phyloP scores from a whole-genome alignment of 192 early-diverging fungal genomes.

The Linderina pennispora region DNA sequence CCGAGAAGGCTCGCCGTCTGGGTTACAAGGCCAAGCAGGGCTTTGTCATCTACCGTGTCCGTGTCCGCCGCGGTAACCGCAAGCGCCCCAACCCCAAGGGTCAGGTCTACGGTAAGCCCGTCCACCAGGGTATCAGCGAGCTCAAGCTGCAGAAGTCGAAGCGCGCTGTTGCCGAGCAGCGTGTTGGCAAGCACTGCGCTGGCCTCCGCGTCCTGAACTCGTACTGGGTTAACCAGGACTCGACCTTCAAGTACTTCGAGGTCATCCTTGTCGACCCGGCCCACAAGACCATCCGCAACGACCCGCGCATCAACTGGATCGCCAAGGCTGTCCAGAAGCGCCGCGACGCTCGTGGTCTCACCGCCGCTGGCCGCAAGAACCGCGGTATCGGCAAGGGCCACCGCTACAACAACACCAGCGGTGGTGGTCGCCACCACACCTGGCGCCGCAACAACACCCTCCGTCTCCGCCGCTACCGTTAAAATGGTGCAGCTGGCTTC shows the following conservation, averaged over 20 bases:
- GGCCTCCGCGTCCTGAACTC: constrained; percentile 99
- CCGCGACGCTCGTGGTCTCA: constrained; percentile 97
- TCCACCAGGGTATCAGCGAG: constrained; percentile 95
- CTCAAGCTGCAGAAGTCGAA: constrained; percentile 98
- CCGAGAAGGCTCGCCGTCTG: constrained; percentile 98
- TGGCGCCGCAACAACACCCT: constrained; percentile 96
- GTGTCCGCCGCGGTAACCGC: constrained; percentile 97
- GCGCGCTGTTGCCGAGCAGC: constrained; percentile 93
- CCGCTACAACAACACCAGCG: constrained; percentile 92
- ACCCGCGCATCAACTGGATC: constrained; percentile 99
- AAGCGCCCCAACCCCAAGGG: constrained; percentile 98
- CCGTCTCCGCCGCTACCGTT: constrained; percentile 90
- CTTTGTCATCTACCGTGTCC: constrained; percentile 98
- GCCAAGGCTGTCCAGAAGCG: constrained; percentile 96
- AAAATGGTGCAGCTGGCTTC: constrained; percentile 34
- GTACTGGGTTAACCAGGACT: constrained; percentile 99
- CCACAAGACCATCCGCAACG: constrained; percentile 98
- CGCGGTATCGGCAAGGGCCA: constrained; percentile 97
- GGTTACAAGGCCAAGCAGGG: constrained; percentile 99
- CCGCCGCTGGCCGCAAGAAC: constrained; percentile 94
- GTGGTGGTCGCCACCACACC: constrained; percentile 88
- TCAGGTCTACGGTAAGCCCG: constrained; percentile 97
- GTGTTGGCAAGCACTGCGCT: constrained; percentile 93
- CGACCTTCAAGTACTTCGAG: constrained; percentile 99
- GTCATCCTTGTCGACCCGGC: constrained; percentile 96